Percentiles rank a stretch among this genome's conserved stretches.
Evolutionary conservation across 2,329 filamentous ascomycete genomes (phyloP).

Genomic region (Falciphora oryzae): DNA sequence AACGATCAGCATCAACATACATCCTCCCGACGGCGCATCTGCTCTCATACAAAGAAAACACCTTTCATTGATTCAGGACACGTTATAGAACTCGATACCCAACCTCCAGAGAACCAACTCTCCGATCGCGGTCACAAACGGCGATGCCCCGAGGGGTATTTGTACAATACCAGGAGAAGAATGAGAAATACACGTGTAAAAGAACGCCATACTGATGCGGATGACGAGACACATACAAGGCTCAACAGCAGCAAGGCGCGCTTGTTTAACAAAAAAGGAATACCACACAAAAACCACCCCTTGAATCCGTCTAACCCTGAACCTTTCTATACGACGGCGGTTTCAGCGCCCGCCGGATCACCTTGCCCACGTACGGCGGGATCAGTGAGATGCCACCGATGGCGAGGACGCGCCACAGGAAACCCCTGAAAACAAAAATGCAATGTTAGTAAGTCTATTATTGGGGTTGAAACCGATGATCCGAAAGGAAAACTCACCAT

Average conservation of each 20-base stretch:
- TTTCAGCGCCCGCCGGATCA: constrained; percentile 77
- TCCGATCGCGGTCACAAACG: too few species aligned
- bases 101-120: background rate
- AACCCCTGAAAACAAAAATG: constrained; percentile 49
- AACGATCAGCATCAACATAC: background rate
- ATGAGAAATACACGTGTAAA: background rate
- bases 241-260: background rate
- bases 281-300: constrained; percentile 6
- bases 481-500: constrained; percentile 38
- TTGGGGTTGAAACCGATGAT: background rate
- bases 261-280: constrained; percentile 5
- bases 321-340: constrained; percentile 96
- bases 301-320: constrained; percentile 38
- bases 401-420: constrained; percentile 80
- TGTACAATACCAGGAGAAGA: background rate
- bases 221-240: background rate
- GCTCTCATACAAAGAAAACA: too few species aligned
- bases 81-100: background rate
- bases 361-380: constrained; percentile 81
- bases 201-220: background rate
- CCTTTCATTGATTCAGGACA: too few species aligned
- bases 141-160: background rate
- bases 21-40: too few species aligned
- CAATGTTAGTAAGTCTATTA: background rate
- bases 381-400: constrained; percentile 76